Base-by-base conservation (phyloP, 257 asterid genomes). In the Nemophila menziesii region DNA sequence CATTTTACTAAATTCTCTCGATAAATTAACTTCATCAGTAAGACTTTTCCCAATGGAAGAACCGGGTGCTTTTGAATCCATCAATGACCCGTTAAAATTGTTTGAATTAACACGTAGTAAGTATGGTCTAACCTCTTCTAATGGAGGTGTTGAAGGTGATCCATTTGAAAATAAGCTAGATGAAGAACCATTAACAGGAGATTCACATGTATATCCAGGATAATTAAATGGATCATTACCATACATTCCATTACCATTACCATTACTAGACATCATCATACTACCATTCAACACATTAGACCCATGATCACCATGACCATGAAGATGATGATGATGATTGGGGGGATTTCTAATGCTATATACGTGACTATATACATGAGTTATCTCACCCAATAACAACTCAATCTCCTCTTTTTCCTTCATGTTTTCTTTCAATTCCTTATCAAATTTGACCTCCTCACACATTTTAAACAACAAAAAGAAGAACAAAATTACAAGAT, bases 321-420 rank as follows among this genome's bases (percentile, higher is more conserved):
- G 61, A 10, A 48, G 64, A 56, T 57, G 57, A 39, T 48, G 61
- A 34, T 56, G 68, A 44, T 53, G 71, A n/a, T n/a, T n/a, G n/a
- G n/a, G n/a, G 46, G 39, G 58, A 53, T 65, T 57, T 68, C 46
- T 53, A 42, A 55, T 67, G 77, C 37, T 22, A 43, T 54, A 61
- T 72, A 48, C 51, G 60, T 51, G 89, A 68, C 60, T 77, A 55
- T 78, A 68, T 57, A 68, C 93, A 47, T 68, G 84, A 57, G 95
- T 89, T 77, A 85, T 85, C 92, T 85, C 90, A 19, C 79, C 84
- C 62, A 85, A 74, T 46, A 85, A 65, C 76, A 63, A 70, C 43
- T 85, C 93, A 3, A 80, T 53, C 69, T 85, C 95, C 16, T 80
- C 86, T 39, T 80, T 93, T 33, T 66, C 79, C 61, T 65, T 74